Conservation (phyloP, 2,329 filamentous ascomycete genomes). For the Colletotrichum sp. region DNA sequence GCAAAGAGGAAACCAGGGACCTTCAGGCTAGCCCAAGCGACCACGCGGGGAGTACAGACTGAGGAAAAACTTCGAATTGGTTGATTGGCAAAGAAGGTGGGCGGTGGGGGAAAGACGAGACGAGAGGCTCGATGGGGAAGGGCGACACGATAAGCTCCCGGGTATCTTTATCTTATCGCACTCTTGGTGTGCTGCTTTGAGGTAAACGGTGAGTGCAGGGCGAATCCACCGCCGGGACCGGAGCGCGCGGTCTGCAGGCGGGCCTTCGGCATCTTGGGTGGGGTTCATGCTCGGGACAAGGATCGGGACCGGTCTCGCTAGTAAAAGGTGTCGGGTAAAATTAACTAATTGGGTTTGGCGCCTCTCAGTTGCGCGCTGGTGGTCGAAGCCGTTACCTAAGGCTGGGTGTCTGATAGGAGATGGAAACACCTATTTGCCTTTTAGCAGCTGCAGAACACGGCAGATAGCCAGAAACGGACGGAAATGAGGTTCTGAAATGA, state of each 20-base stretch:
- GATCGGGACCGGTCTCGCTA: not conserved
- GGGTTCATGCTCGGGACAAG: not conserved
- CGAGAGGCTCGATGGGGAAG: conserved; percentile 12
- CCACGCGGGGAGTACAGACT: not conserved
- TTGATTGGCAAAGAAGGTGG: not conserved
- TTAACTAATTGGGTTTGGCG: not conserved
- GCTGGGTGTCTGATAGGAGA: not conserved
- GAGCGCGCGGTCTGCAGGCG: not conserved
- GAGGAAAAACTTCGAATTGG: not conserved
- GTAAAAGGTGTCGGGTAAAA: not conserved
- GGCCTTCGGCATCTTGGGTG: not conserved
- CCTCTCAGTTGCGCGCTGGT: not conserved
- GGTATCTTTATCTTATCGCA: conserved; percentile 17
- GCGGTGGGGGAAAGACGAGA: not conserved
- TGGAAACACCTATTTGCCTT: not conserved
- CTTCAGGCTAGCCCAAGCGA: not conserved
- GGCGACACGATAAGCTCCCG: conserved; percentile 18
- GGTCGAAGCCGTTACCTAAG: not conserved
- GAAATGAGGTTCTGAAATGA: not conserved
- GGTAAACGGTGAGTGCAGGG: not conserved
- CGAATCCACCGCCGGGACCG: not conserved
- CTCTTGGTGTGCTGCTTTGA: not conserved
- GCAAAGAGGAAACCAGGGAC: not conserved
- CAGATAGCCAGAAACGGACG: not conserved
- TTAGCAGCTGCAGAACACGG: not conserved